These are phyloP conservation scores for Arbutus unedo DNA, from an alignment of 148 eudicot genomes.

Conservation along the genomic window DNA sequence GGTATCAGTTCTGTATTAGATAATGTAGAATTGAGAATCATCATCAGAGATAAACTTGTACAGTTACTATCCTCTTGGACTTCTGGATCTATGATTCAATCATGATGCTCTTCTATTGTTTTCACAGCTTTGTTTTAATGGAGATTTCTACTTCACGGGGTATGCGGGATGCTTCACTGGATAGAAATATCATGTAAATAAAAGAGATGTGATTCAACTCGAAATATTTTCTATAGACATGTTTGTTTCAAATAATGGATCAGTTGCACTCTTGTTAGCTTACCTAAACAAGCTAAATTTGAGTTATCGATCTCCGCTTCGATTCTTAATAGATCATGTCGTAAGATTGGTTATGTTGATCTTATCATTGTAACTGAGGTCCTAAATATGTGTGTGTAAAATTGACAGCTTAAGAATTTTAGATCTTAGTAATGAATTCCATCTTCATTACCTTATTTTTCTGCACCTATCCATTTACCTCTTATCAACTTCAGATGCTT, in stretches of 20 bases:
- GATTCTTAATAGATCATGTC: background rate
- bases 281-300: background rate
- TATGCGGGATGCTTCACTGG: background rate
- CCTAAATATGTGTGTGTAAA: background rate
- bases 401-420: background rate
- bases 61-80: background rate
- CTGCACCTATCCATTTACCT: background rate
- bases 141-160: background rate
- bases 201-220: background rate
- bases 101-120: background rate
- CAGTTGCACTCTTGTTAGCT: background rate
- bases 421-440: background rate
- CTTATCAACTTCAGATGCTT: conserved; percentile 12
- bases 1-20: background rate
- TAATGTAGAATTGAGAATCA: background rate
- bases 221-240: background rate
- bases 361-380: background rate
- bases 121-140: background rate
- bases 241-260: background rate
- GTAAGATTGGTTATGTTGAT: background rate
- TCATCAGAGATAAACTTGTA: background rate
- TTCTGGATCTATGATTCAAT: background rate
- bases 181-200: background rate
- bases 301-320: background rate
- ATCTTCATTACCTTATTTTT: background rate